Evolutionary conservation across 2,329 filamentous ascomycete genomes (phyloP).

Genomic region (Neopestalotiopsis sp.): DNA sequence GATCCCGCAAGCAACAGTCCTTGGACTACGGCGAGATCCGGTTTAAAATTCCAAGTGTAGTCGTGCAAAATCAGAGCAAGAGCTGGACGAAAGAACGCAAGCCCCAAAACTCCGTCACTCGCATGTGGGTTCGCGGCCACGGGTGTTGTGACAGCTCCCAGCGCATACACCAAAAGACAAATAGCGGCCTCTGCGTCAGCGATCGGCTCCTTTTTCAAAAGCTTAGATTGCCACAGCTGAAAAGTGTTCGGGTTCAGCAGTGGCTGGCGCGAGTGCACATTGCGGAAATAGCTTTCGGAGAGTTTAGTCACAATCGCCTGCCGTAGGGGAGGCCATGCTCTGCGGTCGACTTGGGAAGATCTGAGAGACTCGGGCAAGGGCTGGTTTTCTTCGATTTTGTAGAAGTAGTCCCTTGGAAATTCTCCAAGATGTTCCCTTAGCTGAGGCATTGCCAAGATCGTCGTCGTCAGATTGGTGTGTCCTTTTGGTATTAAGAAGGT

Average conservation of each 20-base stretch:
- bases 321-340: conserved; percentile 36
- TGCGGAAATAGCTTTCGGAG: conserved; percentile 39
- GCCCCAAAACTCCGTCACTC: conserved; percentile 35
- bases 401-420: conserved; percentile 40
- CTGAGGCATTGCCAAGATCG: conserved; percentile 40
- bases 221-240: conserved; percentile 32
- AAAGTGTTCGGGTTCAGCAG: conserved; percentile 39
- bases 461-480: conserved; percentile 39
- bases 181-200: conserved; percentile 38
- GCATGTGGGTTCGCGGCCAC: conserved; percentile 23
- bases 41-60: conserved; percentile 39
- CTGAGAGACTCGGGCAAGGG: conserved; percentile 38
- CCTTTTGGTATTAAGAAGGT: conserved; percentile 44
- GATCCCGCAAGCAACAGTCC: conserved; percentile 43
- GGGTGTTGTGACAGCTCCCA: conserved; percentile 36
- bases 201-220: conserved; percentile 32
- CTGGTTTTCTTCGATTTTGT: conserved; percentile 38
- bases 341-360: conserved; percentile 29
- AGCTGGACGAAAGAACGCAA: conserved; percentile 41
- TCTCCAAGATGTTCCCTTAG: conserved; percentile 39
- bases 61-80: conserved; percentile 40
- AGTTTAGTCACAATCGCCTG: conserved; percentile 32
- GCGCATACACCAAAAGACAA: conserved; percentile 42
- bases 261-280: conserved; percentile 42
- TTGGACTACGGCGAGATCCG: conserved; percentile 37